Conservation (phyloP, 1,284 basidiomycete species). For the Malassezia psittaci region DNA sequence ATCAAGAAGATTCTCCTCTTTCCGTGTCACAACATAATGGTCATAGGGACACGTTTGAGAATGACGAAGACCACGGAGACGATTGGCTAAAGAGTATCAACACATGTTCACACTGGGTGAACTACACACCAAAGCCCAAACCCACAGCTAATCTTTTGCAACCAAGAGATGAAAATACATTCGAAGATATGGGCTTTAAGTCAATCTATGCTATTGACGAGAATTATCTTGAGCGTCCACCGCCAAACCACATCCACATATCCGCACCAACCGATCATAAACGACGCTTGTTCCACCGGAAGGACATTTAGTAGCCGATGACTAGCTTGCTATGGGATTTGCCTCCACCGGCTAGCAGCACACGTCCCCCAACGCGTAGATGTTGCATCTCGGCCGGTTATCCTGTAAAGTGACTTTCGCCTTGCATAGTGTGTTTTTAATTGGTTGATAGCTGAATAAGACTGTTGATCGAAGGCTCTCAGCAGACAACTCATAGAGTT, state of each 20-base stretch:
- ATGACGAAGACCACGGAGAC: slow-evolving; percentile 48
- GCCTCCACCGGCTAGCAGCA: no score
- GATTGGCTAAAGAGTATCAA: slow-evolving; percentile 48
- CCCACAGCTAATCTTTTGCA: not conserved
- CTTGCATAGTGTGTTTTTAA: not conserved
- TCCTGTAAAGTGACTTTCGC: no score
- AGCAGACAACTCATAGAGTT: not conserved
- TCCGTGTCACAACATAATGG: slow-evolving; percentile 22
- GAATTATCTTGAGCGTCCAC: slow-evolving; percentile 10
- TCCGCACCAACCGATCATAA: slow-evolving; percentile 31
- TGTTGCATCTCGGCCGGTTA: not conserved
- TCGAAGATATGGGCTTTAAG: slow-evolving; percentile 17
- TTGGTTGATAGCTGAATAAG: not conserved
- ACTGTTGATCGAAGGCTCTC: not conserved
- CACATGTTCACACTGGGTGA: slow-evolving; percentile 38
- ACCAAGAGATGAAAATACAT: slow-evolving; percentile 9
- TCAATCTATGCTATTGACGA: slow-evolving; percentile 2
- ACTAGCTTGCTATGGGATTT: not conserved
- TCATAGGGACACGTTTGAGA: slow-evolving; percentile 32
- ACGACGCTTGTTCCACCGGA: slow-evolving; percentile 19
- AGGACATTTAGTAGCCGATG: not conserved
- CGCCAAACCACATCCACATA: slow-evolving; percentile 41
- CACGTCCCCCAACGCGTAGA: not conserved
- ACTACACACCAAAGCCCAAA: not conserved
- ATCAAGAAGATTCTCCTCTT: not conserved